Percentiles rank a stretch among this genome's conserved stretches.
phyloP scores from a whole-genome alignment of 2,329 filamentous ascomycete genomes.

The Paramyrothecium sp. region DNA sequence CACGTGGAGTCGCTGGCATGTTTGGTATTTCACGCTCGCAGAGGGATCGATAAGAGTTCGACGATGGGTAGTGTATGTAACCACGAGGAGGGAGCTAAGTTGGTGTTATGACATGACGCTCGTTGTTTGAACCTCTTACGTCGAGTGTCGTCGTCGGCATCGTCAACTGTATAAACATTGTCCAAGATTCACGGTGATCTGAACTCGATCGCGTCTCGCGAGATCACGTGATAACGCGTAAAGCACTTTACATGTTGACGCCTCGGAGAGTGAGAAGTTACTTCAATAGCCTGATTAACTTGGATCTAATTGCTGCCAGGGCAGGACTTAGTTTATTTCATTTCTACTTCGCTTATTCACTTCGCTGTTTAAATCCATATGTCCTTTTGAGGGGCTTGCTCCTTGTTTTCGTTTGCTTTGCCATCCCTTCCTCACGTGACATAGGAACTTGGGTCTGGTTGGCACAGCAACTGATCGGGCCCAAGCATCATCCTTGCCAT shows the following conservation, averaged over 20 bases:
- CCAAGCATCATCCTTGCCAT: slow-evolving; percentile 18
- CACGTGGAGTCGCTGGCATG: slow-evolving; percentile 12
- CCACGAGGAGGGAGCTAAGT: too few species aligned
- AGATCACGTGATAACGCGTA: slow-evolving; percentile 34
- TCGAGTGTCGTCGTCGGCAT: too few species aligned
- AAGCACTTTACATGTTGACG: slow-evolving; percentile 16
- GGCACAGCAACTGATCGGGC: slow-evolving; percentile 27
- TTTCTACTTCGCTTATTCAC: too few species aligned
- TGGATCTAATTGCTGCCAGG: too few species aligned
- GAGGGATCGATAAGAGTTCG: neutral
- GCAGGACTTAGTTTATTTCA: too few species aligned
- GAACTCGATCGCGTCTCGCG: slow-evolving; percentile 27
- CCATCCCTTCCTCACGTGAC: too few species aligned
- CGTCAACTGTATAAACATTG: neutral
- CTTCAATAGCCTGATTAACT: too few species aligned
- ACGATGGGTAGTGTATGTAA: too few species aligned
- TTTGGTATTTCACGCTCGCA: neutral
- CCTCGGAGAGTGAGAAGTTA: neutral
- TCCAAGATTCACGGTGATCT: slow-evolving; percentile 18
- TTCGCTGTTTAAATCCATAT: neutral
- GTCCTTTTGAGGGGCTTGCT: neutral
- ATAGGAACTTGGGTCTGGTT: slow-evolving; percentile 13
- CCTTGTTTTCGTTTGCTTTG: too few species aligned
- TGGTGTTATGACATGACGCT: too few species aligned
- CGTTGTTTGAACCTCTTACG: too few species aligned